A percentile compares a stretch with the other conserved stretches of the same genome.
Evolutionary conservation across 2,329 filamentous ascomycete genomes (phyloP).

Genomic region (Aotearoamyces nothofagi): DNA sequence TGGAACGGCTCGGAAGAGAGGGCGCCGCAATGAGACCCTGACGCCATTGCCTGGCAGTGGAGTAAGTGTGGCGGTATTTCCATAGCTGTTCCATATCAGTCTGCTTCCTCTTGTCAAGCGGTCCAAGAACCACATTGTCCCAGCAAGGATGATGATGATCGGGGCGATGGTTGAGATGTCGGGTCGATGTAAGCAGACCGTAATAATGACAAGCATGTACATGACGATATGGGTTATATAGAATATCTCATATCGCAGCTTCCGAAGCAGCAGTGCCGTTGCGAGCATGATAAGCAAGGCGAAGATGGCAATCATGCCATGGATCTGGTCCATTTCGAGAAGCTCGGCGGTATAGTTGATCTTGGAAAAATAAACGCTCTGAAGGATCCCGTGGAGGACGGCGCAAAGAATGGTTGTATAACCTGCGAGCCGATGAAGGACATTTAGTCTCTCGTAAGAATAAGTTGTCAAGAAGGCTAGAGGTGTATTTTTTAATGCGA

Average conservation of each 20-base stretch:
- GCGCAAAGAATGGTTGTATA: constrained; percentile 30
- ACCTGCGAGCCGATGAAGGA: constrained; percentile 37
- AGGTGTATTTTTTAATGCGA: constrained; percentile 43
- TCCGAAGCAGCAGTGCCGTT: constrained; percentile 26
- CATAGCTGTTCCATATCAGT: constrained; percentile 27
- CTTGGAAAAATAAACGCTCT: constrained; percentile 21
- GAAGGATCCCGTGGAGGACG: constrained; percentile 29
- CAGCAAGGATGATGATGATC: constrained; percentile 26
- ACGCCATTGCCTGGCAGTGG: constrained; percentile 38
- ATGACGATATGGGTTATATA: constrained; percentile 35
- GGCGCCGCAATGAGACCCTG: constrained; percentile 36
- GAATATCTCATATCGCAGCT: constrained; percentile 36
- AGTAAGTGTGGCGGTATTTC: constrained; percentile 35
- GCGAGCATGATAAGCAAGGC: constrained; percentile 29
- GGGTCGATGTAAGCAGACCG: constrained; percentile 35
- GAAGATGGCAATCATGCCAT: constrained; percentile 31
- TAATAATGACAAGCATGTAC: constrained; percentile 32
- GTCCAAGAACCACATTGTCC: constrained; percentile 33
- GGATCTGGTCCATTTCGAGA: constrained; percentile 24
- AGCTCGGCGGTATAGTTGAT: constrained; percentile 18
- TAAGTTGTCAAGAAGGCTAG: constrained; percentile 34
- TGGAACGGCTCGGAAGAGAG: constrained; percentile 26
- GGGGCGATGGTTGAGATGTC: constrained; percentile 24
- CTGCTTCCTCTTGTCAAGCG: constrained; percentile 30
- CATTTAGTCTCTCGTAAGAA: constrained; percentile 43